A percentile compares a stretch with the other conserved stretches of the same genome.
Evolutionary conservation across 2,329 filamentous ascomycete species (phyloP).

Genomic region (Hymenoscyphus infarciens): DNA sequence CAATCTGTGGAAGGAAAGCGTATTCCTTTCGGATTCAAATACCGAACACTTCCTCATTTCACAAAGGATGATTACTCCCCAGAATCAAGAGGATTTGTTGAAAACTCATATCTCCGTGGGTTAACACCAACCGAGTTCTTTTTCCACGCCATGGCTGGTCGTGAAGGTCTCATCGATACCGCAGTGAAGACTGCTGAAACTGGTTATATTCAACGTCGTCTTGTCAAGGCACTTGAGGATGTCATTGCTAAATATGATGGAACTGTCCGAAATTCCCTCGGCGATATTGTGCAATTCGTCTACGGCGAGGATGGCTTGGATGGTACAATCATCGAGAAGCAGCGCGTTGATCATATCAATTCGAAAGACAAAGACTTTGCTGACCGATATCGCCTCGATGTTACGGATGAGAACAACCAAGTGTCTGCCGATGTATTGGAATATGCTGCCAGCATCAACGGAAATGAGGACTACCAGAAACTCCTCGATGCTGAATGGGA

Average conservation of each 20-base stretch:
- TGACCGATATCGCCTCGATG: constrained; percentile 78
- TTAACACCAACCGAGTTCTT: constrained; percentile 96
- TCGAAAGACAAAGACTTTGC: constrained; percentile 76
- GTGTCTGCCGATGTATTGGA: constrained; percentile 71
- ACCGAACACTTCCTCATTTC: constrained; percentile 93
- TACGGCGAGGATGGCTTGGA: constrained; percentile 98
- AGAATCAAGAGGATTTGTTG: constrained; percentile 93
- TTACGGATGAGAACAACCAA: constrained; percentile 63
- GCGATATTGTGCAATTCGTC: constrained; percentile 94
- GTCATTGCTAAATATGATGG: constrained; percentile 97
- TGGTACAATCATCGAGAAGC: constrained; percentile 88
- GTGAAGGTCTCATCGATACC: constrained; percentile 98
- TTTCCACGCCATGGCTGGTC: constrained; percentile 99
- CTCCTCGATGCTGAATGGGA: constrained; percentile 89
- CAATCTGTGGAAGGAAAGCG: constrained; percentile 98
- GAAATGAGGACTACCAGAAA: constrained; percentile 82
- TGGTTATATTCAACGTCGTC: constrained; percentile 96
- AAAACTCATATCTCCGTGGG: constrained; percentile 96
- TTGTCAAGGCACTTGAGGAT: constrained; percentile 97
- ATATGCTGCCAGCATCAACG: constrained; percentile 79
- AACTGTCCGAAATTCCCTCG: constrained; percentile 93
- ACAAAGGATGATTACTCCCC: constrained; percentile 99
- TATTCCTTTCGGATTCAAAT: constrained; percentile 99
- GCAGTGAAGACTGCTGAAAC: constrained; percentile 99
- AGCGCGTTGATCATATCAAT: constrained; percentile 81